phyloP scores from a whole-genome alignment of 2,329 filamentous ascomycete species.

The Alternaria panax region DNA sequence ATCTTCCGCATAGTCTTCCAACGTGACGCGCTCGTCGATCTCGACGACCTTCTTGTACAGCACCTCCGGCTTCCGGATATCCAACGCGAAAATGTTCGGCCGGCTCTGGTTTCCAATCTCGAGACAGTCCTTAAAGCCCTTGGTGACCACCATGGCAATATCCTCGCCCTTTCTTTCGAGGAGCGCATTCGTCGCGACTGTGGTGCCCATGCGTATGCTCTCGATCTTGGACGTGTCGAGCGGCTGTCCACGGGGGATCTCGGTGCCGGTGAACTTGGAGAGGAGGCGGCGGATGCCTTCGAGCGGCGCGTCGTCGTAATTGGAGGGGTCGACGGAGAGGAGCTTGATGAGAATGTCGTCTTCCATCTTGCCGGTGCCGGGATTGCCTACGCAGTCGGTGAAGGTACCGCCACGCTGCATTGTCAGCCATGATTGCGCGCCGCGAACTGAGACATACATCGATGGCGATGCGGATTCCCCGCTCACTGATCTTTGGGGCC shows the following conservation, averaged over 20 bases:
- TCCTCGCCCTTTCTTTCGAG: constrained; percentile 89
- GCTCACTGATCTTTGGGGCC: constrained; percentile 41
- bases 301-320: constrained; percentile 89
- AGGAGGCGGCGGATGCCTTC: constrained; percentile 90
- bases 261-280: constrained; percentile 74
- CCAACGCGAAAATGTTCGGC: constrained; percentile 89
- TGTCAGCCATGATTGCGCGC: neutral
- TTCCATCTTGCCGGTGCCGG: constrained; percentile 70
- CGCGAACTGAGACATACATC: constrained; percentile 47
- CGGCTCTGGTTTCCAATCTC: constrained; percentile 90
- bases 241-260: constrained; percentile 80
- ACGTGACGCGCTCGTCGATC: constrained; percentile 86
- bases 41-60: constrained; percentile 87
- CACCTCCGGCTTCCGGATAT: constrained; percentile 85
- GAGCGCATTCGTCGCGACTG: constrained; percentile 90
- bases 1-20: constrained; percentile 92
- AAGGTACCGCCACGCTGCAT: constrained; percentile 81
- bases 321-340: constrained; percentile 86
- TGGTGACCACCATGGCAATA: constrained; percentile 86
- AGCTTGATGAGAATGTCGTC: constrained; percentile 87
- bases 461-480: constrained; percentile 78
- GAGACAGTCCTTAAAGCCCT: constrained; percentile 86
- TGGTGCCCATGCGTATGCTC: constrained; percentile 94
- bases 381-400: constrained; percentile 88
- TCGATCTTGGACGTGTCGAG: constrained; percentile 85